phyloP scores from a whole-genome alignment of 2,329 filamentous ascomycete genomes.

The Ceratocystis eucalypticola region DNA sequence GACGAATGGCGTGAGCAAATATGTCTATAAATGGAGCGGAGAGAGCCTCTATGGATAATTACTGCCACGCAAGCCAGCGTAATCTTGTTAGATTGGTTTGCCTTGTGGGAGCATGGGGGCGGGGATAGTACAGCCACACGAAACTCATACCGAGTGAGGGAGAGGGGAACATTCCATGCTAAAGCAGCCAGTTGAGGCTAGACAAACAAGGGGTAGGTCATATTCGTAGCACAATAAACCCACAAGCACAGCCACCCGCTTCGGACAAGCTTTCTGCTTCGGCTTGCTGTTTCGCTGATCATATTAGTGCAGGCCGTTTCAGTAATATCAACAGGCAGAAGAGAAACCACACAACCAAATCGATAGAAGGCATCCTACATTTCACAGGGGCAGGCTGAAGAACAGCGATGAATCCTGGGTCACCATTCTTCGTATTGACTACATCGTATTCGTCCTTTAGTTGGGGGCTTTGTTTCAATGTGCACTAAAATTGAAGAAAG shows the following conservation, averaged over 20 bases:
- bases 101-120: background rate
- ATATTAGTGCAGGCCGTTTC: background rate
- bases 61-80: background rate
- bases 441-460: background rate
- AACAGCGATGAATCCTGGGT: background rate
- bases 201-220: background rate
- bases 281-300: background rate
- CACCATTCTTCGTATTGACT: background rate
- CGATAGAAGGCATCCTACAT: background rate
- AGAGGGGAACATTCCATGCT: background rate
- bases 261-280: background rate
- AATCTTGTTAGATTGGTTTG: background rate
- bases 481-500: background rate
- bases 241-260: slow-evolving; percentile 4
- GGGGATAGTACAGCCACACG: slow-evolving; percentile 4
- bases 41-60: background rate
- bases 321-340: background rate
- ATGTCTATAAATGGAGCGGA: background rate
- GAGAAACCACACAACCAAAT: background rate
- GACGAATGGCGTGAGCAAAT: background rate
- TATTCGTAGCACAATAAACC: background rate
- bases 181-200: background rate
- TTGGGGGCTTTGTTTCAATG: background rate
- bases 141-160: background rate
- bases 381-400: background rate